Conservation (phyloP, 148 eudicot species). For the Spergularia marina region DNA sequence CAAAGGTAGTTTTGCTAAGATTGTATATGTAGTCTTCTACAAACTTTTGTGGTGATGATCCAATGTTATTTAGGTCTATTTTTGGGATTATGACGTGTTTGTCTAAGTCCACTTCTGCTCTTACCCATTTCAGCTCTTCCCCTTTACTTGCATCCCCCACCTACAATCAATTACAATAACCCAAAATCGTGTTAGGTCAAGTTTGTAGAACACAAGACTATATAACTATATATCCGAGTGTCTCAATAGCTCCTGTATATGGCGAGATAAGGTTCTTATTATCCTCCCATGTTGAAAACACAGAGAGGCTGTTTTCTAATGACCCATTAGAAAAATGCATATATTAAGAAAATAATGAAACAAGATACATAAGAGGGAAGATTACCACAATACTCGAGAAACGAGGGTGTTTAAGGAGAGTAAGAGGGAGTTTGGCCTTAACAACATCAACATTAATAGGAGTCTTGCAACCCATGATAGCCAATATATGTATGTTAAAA, state of each 20-base stretch:
- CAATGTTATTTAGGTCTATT: conserved; percentile 35
- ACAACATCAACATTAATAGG: conserved; percentile 22
- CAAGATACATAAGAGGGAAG: conserved; percentile 9
- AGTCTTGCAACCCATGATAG: conserved; percentile 35
- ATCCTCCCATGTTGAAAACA: too few relatives aligned
- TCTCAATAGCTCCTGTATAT: too few relatives aligned
- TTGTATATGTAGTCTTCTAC: conserved; percentile 53
- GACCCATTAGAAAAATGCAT: neutral
- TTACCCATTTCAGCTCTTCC: conserved; percentile 45
- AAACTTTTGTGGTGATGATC: conserved; percentile 41
- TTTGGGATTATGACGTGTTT: conserved; percentile 48
- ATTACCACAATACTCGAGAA: conserved; percentile 43
- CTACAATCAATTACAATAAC: conserved; percentile 18
- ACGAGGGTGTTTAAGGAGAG: conserved; percentile 49
- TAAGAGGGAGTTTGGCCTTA: conserved; percentile 30
- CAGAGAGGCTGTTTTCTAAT: neutral
- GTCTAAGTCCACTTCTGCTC: conserved; percentile 39
- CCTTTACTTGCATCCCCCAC: conserved; percentile 42
- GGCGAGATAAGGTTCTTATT: neutral
- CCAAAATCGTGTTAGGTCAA: neutral
- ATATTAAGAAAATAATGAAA: neutral
- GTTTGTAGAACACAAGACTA: neutral
- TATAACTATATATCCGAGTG: too few relatives aligned
- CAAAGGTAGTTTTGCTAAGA: conserved; percentile 41
- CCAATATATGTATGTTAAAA: conserved; percentile 35